Evolutionary conservation across 345 rosid genomes (phyloP).

Genomic region (Aurinia saxatilis): DNA sequence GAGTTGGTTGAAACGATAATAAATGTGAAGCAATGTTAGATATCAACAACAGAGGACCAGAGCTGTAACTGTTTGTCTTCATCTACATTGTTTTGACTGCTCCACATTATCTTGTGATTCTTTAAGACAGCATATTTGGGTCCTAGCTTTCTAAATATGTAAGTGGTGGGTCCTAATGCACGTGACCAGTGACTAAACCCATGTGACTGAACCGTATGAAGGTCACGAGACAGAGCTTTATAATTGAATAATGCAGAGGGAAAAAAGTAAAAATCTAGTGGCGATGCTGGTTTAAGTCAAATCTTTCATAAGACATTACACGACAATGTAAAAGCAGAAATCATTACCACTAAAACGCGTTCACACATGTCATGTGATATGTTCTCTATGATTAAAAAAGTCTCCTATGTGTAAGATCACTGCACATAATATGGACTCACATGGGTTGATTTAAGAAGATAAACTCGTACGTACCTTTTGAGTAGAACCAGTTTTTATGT

Average conservation of each 20-base stretch:
- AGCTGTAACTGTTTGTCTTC: conserved; percentile 25
- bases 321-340: too few species aligned
- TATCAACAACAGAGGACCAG: conserved; percentile 22
- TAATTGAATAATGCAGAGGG: conserved; percentile 23
- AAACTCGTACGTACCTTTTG: conserved; percentile 6
- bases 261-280: conserved; percentile 9
- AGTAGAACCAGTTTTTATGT: neutral
- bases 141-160: conserved; percentile 17
- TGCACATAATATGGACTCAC: neutral
- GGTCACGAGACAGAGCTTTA: conserved; percentile 20
- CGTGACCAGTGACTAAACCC: conserved; percentile 27
- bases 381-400: conserved; percentile 12
- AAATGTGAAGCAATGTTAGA: conserved; percentile 16
- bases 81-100: neutral
- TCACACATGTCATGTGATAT: conserved; percentile 5
- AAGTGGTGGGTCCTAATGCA: conserved; percentile 25
- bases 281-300: too few species aligned
- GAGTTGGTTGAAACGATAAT: conserved; percentile 25
- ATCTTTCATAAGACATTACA: too few species aligned
- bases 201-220: conserved; percentile 23
- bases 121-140: conserved; percentile 18
- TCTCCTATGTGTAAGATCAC: conserved; percentile 4
- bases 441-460: neutral
- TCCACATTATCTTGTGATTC: conserved; percentile 12
- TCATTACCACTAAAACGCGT: conserved; percentile 19